Evolutionary conservation across 306 rosid species (phyloP), one percentile per base, ranked within the genome.

Genomic region (Mimosa bimucronata): DNA sequence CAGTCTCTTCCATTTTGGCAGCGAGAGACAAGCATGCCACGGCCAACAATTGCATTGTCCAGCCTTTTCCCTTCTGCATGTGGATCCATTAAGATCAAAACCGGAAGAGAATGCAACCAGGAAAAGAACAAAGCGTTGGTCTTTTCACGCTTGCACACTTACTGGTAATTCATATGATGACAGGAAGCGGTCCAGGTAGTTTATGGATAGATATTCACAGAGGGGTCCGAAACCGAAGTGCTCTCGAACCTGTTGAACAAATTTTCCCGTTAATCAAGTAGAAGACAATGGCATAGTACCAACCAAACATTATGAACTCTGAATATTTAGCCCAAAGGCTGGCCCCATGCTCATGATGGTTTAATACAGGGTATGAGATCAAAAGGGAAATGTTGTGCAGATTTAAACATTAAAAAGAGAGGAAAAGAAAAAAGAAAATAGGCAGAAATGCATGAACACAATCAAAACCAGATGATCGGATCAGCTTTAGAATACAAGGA

Each of bases 161-260:
- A 96, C 99, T 26, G 94, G 97, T 66, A 89, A 81, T 74, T 88
- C 94, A 75, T 88, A 92, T 9, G 85, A 80, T 11, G 99, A 91
- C 40, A 96, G 93, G 85, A 96, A 96, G 0, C 99, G 97, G 76
- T 96, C 99, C 91, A 96, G 78, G 90, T 91, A 96, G 84, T 84
- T 91, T 70, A 90, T 72, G 25, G 99, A 90, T 75, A 96, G 85
- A 79, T 91, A 93, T n/a, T 82, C 75, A 80, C 86, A 91, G 14
- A 93, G 92, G 31, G 99, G 94, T 53, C 97, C 97, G 85, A 96
- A 96, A 26, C 91, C 87, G 83, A 90, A 91, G 78, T 90, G 91
- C 58, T 80, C 83, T 48, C 80, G 79, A 16, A 87, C 99, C 99
- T 96, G 88, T 83, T 77, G 78, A 87, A 66, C 72, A 57, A 19